These are phyloP conservation scores for Brassica balearica DNA, from an alignment of 441 rosid genomes.

Conservation along the genomic window DNA sequence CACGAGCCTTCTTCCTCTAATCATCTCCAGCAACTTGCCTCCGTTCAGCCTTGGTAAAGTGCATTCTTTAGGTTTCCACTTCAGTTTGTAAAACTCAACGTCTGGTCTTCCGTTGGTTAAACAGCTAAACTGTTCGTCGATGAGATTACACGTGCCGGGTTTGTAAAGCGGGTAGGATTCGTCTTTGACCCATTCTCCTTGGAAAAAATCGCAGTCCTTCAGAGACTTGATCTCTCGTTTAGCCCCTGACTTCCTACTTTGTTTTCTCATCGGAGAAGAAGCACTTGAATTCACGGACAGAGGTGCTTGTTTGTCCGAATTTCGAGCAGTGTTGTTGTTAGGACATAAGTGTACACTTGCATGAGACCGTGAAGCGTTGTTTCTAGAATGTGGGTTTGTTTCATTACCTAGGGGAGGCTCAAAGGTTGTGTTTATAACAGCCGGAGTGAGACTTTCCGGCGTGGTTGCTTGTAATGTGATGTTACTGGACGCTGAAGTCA, in stretches of 20 bases:
- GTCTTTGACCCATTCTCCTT: constrained; percentile 88
- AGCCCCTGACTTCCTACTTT: constrained; percentile 24
- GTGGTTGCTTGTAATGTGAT: constrained; percentile 22
- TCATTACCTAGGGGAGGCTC: constrained; percentile 7
- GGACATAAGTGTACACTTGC: constrained; percentile 4
- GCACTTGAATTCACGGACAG: constrained; percentile 41
- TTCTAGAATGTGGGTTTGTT: constrained; percentile 33
- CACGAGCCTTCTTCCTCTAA: constrained; percentile 81
- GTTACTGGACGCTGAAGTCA: constrained; percentile 3
- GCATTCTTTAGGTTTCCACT: constrained; percentile 90
- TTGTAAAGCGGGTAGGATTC: constrained; percentile 88
- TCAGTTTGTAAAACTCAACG: constrained; percentile 62
- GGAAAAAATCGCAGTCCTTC: constrained; percentile 76
- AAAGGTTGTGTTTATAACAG: constrained; percentile 1
- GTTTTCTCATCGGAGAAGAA: constrained; percentile 42
- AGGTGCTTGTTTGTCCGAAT: constrained; percentile 21
- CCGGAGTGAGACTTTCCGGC: constrained; percentile 27
- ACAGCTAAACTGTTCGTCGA: constrained; percentile 88
- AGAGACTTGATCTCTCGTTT: constrained; percentile 54
- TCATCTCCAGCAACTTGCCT: constrained; percentile 61
- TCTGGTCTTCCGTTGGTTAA: constrained; percentile 81
- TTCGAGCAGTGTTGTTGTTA: constrained; percentile 13
- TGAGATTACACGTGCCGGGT: constrained; percentile 81
- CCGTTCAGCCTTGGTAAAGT: constrained; percentile 86
- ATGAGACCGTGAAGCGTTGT: constrained; percentile 31